Base-by-base conservation (phyloP, 2,329 filamentous ascomycete species). In the Fusarium sp. region DNA sequence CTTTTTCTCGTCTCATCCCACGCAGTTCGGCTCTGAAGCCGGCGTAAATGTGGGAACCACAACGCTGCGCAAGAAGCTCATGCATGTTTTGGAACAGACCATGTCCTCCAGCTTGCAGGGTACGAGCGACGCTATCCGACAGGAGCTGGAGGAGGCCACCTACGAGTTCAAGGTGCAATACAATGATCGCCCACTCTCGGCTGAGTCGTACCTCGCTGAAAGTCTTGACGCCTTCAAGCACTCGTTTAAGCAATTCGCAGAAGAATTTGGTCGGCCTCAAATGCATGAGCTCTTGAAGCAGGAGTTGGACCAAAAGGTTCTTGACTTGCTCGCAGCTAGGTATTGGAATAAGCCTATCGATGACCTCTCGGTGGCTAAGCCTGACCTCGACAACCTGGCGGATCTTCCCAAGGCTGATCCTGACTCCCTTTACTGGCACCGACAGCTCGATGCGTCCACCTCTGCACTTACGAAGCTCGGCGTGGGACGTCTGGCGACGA, bases 81-180 rank as follows among this genome's bases (percentile, higher is more conserved):
- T 99, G 96, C 92, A 95, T 74, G 95, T 98, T 40, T 89, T 99
- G 40, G 96, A 99, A 82, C 93, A 98, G 79, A 98, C 95, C 5
- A 99, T 99, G 97, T 96, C 96, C 31, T 91, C 94, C 37, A 98
- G 94, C 78, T 87, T 99, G 64, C 93, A 96, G 77, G 91, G 91
- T 64, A 99, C 96, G 5, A 94, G 93, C 77, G 94, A 98, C 80
- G 94, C 95, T 11, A 98, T 99, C 75, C 93, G 93, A 71, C 94
- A 98, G 81, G 96, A 99, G 82, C 90, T 99, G 0, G 96, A 98
- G 79, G 96, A 99, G 83, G 95, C 96, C 4, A 96, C 94, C 0
- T 99, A 99, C 80, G 96, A 99, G 83, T 99, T 98, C 88, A 99
- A 99, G 82, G 96, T 99, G 6, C 97, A 99, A 82, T 99, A 99